Percentiles rank a stretch among this genome's conserved stretches.
Evolutionary conservation across 768 basidiomycete species (phyloP).

Genomic region (Tricholoma flavovirens): DNA sequence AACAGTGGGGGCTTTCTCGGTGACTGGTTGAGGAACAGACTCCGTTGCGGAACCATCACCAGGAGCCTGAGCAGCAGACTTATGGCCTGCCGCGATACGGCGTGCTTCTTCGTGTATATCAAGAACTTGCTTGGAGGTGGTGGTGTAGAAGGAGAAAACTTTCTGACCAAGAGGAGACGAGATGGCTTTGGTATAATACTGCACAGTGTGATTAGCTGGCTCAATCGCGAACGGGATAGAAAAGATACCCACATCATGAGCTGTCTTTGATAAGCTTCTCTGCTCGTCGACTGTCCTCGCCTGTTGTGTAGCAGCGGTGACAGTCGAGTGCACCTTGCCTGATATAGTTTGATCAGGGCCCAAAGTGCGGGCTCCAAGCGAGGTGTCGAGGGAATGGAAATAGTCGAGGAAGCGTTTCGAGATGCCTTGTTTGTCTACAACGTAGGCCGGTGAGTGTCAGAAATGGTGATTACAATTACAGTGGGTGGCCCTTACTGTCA

Average conservation of each 20-base stretch:
- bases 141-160: constrained; percentile 80
- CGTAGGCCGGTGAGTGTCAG: background rate
- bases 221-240: background rate
- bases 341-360: constrained; percentile 82
- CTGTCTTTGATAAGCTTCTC: constrained; percentile 66
- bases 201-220: constrained; percentile 7
- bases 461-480: background rate
- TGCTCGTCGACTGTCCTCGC: constrained; percentile 77
- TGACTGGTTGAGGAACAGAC: background rate
- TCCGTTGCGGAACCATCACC: background rate
- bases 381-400: constrained; percentile 65
- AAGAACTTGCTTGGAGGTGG: constrained; percentile 77
- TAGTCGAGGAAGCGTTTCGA: constrained; percentile 80
- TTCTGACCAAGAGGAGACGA: constrained; percentile 72
- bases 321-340: constrained; percentile 58
- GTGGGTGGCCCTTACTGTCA: constrained; percentile 43
- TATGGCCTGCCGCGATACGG: constrained; percentile 56
- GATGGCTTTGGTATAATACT: constrained; percentile 80
- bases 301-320: constrained; percentile 61
- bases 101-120: constrained; percentile 94
- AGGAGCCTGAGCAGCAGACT: background rate
- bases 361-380: constrained; percentile 61
- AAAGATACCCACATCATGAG: constrained; percentile 50
- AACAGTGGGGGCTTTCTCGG: background rate
- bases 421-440: constrained; percentile 75